Evolutionary conservation across 2,329 filamentous ascomycete species (phyloP), one percentile per base, ranked within the genome.

Genomic region (Colletotrichum australisinense): DNA sequence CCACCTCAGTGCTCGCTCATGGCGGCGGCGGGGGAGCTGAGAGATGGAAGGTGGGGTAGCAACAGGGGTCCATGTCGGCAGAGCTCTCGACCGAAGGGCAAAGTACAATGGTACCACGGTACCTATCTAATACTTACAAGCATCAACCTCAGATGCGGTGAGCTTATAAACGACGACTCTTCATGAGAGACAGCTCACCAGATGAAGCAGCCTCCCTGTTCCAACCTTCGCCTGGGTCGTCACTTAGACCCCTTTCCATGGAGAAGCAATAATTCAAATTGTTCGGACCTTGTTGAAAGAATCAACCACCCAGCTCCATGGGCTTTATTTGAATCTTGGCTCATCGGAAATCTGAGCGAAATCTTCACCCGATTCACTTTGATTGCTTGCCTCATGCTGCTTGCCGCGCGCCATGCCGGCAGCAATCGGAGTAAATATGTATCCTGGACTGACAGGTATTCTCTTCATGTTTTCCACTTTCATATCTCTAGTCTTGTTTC

Each of bases 31-130:
- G 58, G 52, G 46, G n/a, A 67, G 42, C 52, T 63, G 32, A 8
- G 32, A 35, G 8, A 35, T 38, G 56, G 63, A 35, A 52, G 56
- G 63, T 60, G 68, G 68, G 68, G 63, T 42, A 59, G 16, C 11
- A 30, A 49, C 63, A 71, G 63, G 63, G 68, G 63, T 66, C 32
- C 7, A 26, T 30, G 52, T 56, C 32, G 24, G 63, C 32, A 55
- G 32, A 56, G 62, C 62, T 64, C 52, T 28, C 16, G 22, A 56
- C 53, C 26, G 16, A 24, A 26, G n/a, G 53, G 42, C 19, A 49
- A 42, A 16, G 38, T 42, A 42, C 38, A 14, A 12, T 12, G 5
- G 35, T 38, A 38, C 35, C 0, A 30, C 30, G 7, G 30, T 30
- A 30, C 30, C 30, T 38, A 38, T 14, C 38, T 42, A 6, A 19